phyloP scores from a whole-genome alignment of 352 stramenopile species.

The Phytophthora gonapodyides region DNA sequence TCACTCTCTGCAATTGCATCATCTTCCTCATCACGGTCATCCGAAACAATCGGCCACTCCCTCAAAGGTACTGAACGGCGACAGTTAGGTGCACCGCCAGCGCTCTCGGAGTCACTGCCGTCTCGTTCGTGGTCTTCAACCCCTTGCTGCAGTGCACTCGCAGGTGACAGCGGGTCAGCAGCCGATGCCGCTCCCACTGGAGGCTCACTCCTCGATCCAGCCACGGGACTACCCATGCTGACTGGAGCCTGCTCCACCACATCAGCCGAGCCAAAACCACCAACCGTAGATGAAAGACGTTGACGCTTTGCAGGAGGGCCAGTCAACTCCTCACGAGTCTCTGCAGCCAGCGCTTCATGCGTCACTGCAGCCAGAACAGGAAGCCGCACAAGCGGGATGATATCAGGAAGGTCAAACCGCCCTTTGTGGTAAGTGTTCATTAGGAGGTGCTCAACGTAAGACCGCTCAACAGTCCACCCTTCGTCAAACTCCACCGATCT shows the following conservation, averaged over 20 bases:
- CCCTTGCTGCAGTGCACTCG: background rate
- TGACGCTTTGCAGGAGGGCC: background rate
- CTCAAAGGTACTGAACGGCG: too few species aligned
- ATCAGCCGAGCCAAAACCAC: background rate
- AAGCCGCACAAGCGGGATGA: background rate
- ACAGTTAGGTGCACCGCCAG: too few species aligned
- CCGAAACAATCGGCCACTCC: too few species aligned
- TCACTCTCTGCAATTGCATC: too few species aligned
- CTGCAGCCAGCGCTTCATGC: too few species aligned
- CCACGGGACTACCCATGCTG: background rate
- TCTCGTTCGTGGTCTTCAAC: background rate
- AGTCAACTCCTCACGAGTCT: background rate
- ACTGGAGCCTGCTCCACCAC: constrained; percentile 1
- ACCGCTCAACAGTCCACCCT: constrained; percentile 2
- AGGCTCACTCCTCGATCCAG: background rate
- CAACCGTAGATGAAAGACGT: background rate
- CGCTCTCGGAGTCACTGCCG: too few species aligned
- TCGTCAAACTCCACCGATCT: constrained; percentile 7
- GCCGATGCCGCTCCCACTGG: constrained; percentile 1
- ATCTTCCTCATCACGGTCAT: too few species aligned
- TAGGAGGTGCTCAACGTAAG: background rate
- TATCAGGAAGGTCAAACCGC: too few species aligned
- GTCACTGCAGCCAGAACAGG: background rate
- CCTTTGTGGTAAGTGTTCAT: too few species aligned
- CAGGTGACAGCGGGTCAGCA: constrained; percentile 1